Evolutionary conservation across 805 yeast genomes (phyloP), one percentile per base, ranked within the genome.

Genomic region (Nakazawaea siamensis): DNA sequence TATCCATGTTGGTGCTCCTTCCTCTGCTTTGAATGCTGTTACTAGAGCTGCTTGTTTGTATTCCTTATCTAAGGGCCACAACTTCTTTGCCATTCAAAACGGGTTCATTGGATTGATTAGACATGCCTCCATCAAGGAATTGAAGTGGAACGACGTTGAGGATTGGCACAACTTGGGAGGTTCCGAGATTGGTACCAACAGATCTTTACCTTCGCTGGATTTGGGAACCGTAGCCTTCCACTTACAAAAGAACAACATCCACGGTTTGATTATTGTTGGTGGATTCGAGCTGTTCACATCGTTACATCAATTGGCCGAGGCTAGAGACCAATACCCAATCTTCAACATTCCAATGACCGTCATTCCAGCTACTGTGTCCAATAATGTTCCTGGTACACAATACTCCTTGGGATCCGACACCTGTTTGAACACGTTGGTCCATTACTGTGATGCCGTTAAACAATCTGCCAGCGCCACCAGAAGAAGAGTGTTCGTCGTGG

Each of bases 321-420:
- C 92, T 21, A 75, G 96, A 57, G 46, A 55, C 12, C 63, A 74
- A 40, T 92, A 86, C 62, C 97, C 98, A 29, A 77, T 90, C 19
- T 84, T 92, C 64, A 76, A 90, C 58, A 87, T 92, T 45, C 98
- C 98, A 43, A 80, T 90, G 84, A 82, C 84, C 27, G 75, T 85
- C 48, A 70, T 92, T 45, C 98, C 98, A 9, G 90, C 97, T 2
- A 92, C 98, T 2, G 85, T 92, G 44, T 87, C 97, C 13, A 92
- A 92, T 64, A 92, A 92, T 49, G 97, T 92, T 33, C 98, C 99
- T n/a, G 99, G 98, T 41, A 81, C 97, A 2, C 97, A 92, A 60
- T 87, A 87, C 59, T 87, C 97, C 0, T 62, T 92, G 39, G 99
- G 99, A 39, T 70, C 87, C 10, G 98, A 92, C 57, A 92, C 99